Percentiles rank a stretch among this genome's conserved stretches.
Conservation (phyloP, 169 alveolate species). For the Blepharisma undulans region DNA sequence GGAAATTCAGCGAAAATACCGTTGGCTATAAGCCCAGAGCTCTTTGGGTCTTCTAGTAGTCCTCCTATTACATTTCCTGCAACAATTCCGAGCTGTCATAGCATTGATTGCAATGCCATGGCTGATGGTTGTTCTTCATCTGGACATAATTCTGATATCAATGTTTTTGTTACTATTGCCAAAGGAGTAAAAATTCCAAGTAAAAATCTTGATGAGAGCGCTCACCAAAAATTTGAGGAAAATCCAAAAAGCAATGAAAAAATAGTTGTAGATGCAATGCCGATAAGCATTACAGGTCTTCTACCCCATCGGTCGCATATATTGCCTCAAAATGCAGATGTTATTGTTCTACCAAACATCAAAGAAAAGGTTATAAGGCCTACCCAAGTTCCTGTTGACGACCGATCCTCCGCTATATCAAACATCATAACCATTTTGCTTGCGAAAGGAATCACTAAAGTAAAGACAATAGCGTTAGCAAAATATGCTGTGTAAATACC, state of each 20-base stretch:
- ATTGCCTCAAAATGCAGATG: conserved; percentile 2
- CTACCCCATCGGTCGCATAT: conserved; percentile 19
- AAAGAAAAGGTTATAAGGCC: conserved; percentile 6
- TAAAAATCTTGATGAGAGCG: not conserved
- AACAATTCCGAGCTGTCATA: not conserved
- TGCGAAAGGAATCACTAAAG: conserved; percentile 11
- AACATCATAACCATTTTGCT: conserved; percentile 13
- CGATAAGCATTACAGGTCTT: not conserved
- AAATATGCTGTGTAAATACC: not conserved
- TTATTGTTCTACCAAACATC: not conserved
- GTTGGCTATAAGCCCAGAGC: not conserved
- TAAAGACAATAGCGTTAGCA: conserved; percentile 6
- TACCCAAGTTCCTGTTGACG: conserved; percentile 16
- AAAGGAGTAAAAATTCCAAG: conserved; percentile 19
- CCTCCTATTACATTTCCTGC: conserved; percentile 34
- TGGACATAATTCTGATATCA: conserved; percentile 16
- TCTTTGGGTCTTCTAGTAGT: not conserved
- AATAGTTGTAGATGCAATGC: not conserved
- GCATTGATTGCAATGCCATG: not conserved
- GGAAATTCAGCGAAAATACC: not conserved
- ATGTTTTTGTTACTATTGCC: not conserved
- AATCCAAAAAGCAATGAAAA: conserved; percentile 26
- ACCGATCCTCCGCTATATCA: not conserved
- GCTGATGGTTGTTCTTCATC: conserved; percentile 1
- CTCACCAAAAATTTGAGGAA: not conserved